Conservation (phyloP, 73 alveolate species). For the Diophrys sp. region DNA sequence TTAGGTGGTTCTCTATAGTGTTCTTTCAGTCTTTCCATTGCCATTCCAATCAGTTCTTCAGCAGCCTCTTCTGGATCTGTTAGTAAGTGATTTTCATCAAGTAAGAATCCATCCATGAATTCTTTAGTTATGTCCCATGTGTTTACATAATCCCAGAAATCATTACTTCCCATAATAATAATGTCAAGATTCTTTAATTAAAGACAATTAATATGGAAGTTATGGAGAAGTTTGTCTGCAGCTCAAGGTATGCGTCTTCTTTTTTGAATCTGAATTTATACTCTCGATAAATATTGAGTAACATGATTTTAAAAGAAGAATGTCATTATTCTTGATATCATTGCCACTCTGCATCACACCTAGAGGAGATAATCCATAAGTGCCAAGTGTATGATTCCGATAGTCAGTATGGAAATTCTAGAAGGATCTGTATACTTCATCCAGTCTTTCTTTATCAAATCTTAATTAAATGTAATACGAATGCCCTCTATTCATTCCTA, state of each 20-base stretch:
- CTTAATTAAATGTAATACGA: not conserved
- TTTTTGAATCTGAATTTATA: too few relatives aligned
- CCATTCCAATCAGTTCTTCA: not conserved
- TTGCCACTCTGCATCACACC: not conserved
- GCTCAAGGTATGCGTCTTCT: too few relatives aligned
- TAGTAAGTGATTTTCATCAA: not conserved
- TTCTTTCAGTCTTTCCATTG: not conserved
- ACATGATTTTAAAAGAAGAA: too few relatives aligned
- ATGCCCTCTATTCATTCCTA: not conserved
- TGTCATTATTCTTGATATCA: not conserved
- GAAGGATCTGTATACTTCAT: not conserved
- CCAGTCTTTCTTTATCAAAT: slow-evolving; percentile 1
- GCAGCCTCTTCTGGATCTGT: not conserved
- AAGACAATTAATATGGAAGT: too few relatives aligned
- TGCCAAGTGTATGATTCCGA: not conserved
- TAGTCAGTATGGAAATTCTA: not conserved
- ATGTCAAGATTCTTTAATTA: not conserved
- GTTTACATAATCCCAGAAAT: not conserved
- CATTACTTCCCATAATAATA: not conserved
- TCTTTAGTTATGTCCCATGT: not conserved
- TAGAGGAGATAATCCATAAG: not conserved
- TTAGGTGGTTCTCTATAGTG: not conserved
- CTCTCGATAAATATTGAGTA: too few relatives aligned
- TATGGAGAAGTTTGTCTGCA: too few relatives aligned
- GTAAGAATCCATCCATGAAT: not conserved